Percentiles rank a stretch among this genome's conserved stretches.
Conservation (phyloP, 352 stramenopile species). For the Phytophthora sp. region DNA sequence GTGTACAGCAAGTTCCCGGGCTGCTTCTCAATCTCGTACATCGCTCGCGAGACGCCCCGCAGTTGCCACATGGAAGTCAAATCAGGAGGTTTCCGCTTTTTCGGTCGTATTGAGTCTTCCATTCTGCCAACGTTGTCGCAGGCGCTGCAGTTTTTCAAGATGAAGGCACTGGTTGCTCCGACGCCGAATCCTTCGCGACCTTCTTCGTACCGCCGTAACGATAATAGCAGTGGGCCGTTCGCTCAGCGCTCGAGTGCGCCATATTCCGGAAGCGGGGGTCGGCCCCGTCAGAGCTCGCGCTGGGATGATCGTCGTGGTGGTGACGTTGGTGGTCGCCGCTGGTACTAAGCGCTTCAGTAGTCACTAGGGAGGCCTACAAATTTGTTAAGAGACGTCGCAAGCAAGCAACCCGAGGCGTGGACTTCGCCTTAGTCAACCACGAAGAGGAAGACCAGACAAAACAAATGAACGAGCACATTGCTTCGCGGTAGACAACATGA, state of each 20-base stretch:
- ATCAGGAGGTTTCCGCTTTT: slow-evolving; percentile 84
- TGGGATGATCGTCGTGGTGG: slow-evolving; percentile 72
- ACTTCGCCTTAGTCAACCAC: slow-evolving; percentile 3
- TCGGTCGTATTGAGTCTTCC: slow-evolving; percentile 87
- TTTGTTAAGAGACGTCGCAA: slow-evolving; percentile 3
- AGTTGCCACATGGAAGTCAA: slow-evolving; percentile 91
- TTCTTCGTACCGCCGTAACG: slow-evolving; percentile 54
- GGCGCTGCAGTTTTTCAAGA: slow-evolving; percentile 91
- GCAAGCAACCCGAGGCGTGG: too few species aligned
- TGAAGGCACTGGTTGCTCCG: slow-evolving; percentile 80
- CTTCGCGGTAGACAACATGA: slow-evolving; percentile 21
- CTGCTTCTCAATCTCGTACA: slow-evolving; percentile 91
- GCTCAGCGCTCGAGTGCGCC: slow-evolving; percentile 59
- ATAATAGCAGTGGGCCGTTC: slow-evolving; percentile 61
- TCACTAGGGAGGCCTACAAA: neutral
- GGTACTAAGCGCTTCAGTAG: slow-evolving; percentile 20
- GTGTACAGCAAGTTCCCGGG: slow-evolving; percentile 88
- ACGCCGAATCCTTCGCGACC: slow-evolving; percentile 44
- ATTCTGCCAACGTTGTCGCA: slow-evolving; percentile 81
- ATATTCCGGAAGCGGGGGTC: slow-evolving; percentile 46
- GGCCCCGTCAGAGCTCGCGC: slow-evolving; percentile 65
- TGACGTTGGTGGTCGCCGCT: slow-evolving; percentile 33
- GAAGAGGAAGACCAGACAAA: slow-evolving; percentile 16
- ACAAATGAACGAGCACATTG: slow-evolving; percentile 21
- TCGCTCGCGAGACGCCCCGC: slow-evolving; percentile 81